Evolutionary conservation across 495 filamentous ascomycete species (phyloP), one percentile per base, ranked within the genome.

Genomic region (Lasiosphaeria miniovina): DNA sequence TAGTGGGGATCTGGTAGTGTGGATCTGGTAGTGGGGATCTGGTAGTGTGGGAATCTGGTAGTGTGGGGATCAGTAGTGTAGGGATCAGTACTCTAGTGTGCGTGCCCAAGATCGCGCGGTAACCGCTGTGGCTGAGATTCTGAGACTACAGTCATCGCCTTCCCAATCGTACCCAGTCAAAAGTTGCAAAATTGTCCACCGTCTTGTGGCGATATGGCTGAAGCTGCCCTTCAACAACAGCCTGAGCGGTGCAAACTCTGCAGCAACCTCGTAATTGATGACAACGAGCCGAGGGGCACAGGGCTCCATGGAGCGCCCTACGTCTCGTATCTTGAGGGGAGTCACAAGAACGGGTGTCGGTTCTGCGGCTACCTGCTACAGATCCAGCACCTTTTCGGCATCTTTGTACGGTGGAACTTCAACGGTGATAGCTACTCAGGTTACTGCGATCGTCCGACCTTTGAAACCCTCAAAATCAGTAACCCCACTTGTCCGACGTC

Each of bases 331-430:
- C 48, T 50, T 24, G 48, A 50, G n/a, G n/a, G 32, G 48, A 50
- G 48, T 50, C 48, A 50, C 48, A 50, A 50, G 48, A 50, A 50
- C 9, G 48, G 48, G 24, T 50, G 48, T 32, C 48, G 48, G 9
- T 50, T 50, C 48, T 50, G 48, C 48, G 48, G 48, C 48, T 50
- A 50, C 48, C 48, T 50, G 24, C 48, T 50, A 5, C 48, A 50
- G 48, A 50, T 50, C 31, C n/a, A 50, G 48, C 48, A 50, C 48
- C 48, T 50, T 4, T 17, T 50, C n/a, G 48, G 48, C 48, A 50
- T 17, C 48, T 50, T 50, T 50, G 48, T 50, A 15, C 48, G 48
- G 48, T 50, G 48, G 48, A 50, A 50, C 48, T 50, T 50, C 15
- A 50, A 15, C 48, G 48, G 48, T 24, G 48, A 50, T 15, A 50